Conservation (phyloP, 768 basidiomycete species). For the Xerocomellus intermedius region DNA sequence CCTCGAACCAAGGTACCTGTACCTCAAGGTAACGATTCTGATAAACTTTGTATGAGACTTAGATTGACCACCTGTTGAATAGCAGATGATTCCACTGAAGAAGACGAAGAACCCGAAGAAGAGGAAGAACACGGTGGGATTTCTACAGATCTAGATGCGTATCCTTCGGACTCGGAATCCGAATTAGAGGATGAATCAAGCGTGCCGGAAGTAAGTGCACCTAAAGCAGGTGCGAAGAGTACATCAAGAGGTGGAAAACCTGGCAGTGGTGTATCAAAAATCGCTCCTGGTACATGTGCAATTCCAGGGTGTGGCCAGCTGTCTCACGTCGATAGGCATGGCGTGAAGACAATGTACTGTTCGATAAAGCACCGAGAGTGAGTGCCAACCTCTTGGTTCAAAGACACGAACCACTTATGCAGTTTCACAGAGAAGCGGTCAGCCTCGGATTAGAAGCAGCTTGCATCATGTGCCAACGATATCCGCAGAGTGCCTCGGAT, state of each 20-base stretch:
- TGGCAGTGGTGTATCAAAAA: conserved; percentile 1
- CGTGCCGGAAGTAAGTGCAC: conserved; percentile 6
- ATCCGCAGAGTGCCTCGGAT: conserved; percentile 58
- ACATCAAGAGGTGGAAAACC: conserved; percentile 13
- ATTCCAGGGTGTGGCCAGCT: conserved; percentile 58
- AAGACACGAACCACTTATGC: conserved; percentile 8
- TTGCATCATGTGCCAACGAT: conserved; percentile 63
- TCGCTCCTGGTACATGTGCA: conserved; percentile 43
- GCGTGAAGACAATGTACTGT: conserved; percentile 53
- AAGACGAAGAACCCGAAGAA: conserved; percentile 25
- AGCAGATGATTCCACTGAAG: conserved; percentile 26
- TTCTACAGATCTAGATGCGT: conserved; percentile 32
- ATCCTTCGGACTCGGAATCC: conserved; percentile 30
- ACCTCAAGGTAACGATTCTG: conserved; percentile 22
- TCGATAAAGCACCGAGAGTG: conserved; percentile 63
- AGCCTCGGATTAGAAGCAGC: conserved; percentile 46
- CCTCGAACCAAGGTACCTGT: conserved; percentile 11
- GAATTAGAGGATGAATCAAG: conserved; percentile 25
- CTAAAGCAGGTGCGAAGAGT: conserved; percentile 8
- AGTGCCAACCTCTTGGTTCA: conserved; percentile 27
- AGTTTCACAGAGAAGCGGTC: conserved; percentile 52
- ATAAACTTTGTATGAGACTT: conserved; percentile 7
- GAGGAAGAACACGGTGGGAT: conserved; percentile 19
- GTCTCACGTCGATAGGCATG: conserved; percentile 54
- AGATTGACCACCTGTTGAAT: conserved; percentile 8